Base-by-base conservation (phyloP, 1,284 basidiomycete species). In the Violaceomyces palustris region DNA sequence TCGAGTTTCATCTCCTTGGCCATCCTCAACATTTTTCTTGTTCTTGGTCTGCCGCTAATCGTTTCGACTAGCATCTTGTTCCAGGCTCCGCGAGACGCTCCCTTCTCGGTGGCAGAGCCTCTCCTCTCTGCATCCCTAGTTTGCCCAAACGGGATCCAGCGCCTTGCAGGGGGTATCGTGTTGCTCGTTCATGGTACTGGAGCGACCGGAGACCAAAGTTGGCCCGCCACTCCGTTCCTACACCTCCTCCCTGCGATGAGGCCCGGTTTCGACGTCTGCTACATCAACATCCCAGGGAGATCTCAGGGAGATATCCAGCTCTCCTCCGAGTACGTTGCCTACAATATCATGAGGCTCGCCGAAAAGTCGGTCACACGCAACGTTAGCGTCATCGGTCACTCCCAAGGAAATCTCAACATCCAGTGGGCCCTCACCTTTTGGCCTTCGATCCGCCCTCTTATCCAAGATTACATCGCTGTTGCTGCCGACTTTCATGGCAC, bases 131-230 rank as follows among this genome's bases (percentile, higher is more conserved):
- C 15, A 10, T 15, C 42, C 14, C 32, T 51, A 30, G 17, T 11
- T 12, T 51, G 48, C 23, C 42, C 42, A 6, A 41, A 40, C 18
- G 36, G 24, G 9, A 47, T 49, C 28, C 22, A 34, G 14, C 4
- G 36, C 18, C 14, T 10, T 10, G 50, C 38, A 6, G 31, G 60
- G 17, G 64, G 72, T 11, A 42, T 61, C 22, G 71, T 74, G 5
- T 53, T 73, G 23, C 53, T 74, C 6, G 64, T 74, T 2, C 72
- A 73, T 39, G 73, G 73, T 0, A 74, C 73, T 0, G 69, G 31
- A 32, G 56, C 27, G 37, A 68, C 50, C 17, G 63, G 49, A 31
- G 28, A 17, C 18, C 64, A 57, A 33, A 64, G 42, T 33, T 74
- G 46, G 53, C 50, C 39, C 23, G 30, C 12, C 9, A 48, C 48